phyloP scores from a whole-genome alignment of 2,329 filamentous ascomycete genomes.

The Colletotrichum godetiae region DNA sequence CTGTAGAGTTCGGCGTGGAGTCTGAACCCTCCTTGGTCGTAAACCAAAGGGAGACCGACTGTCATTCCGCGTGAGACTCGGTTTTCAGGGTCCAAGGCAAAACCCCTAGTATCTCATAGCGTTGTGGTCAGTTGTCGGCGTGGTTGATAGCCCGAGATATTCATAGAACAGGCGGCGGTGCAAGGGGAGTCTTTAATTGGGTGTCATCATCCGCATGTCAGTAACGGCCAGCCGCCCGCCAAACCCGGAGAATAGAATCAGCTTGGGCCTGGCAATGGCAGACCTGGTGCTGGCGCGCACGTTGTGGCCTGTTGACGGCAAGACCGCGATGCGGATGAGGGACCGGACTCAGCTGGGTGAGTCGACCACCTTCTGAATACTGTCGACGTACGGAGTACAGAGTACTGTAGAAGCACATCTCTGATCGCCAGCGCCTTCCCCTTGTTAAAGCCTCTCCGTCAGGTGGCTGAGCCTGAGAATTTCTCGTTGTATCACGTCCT shows the following conservation, averaged over 20 bases:
- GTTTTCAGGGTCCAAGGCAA: slow-evolving; percentile 27
- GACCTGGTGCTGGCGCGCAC: slow-evolving; percentile 4
- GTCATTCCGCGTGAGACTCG: slow-evolving; percentile 20
- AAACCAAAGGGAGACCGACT: slow-evolving; percentile 1
- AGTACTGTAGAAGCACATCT: background rate
- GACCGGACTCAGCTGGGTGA: background rate
- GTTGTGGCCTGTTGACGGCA: background rate
- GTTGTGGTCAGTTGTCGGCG: slow-evolving; percentile 17
- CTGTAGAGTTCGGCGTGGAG: background rate
- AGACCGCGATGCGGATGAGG: background rate
- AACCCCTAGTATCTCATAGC: slow-evolving; percentile 13
- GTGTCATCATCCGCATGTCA: background rate
- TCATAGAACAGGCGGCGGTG: slow-evolving; percentile 30
- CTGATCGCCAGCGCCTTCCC: slow-evolving; percentile 4
- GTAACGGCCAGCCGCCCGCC: background rate
- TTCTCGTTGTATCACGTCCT: slow-evolving; percentile 32
- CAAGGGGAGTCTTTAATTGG: background rate
- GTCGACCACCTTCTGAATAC: background rate
- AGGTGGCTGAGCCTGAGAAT: slow-evolving; percentile 31
- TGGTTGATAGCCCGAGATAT: slow-evolving; percentile 29
- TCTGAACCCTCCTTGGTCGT: slow-evolving; percentile 3
- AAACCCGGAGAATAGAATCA: background rate
- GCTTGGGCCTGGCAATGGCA: background rate
- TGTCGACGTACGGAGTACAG: background rate
- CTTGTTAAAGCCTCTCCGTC: slow-evolving; percentile 19